Base-by-base conservation (phyloP, 768 basidiomycete species). In the Tylopilus vinaceipallidus region DNA sequence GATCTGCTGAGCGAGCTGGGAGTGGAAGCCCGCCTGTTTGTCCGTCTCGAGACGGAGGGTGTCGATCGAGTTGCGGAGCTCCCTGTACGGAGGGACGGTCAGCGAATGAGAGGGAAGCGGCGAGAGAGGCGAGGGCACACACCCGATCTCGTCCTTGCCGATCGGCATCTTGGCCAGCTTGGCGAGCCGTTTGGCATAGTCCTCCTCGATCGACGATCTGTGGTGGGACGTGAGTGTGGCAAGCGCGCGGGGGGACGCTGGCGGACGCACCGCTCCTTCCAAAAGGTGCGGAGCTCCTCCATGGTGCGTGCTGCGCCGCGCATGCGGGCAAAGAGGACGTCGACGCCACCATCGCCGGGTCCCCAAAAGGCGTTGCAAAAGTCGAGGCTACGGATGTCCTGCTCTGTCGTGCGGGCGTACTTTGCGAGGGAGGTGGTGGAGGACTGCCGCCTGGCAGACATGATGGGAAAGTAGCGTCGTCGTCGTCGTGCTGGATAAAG, bases 291-390 rank as follows among this genome's bases (percentile, higher is more conserved):
- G 42, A 98, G 65, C 55, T 98, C 97, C 41, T 98, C 95, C 73
- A 89, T 82, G 2, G 93, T 94, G 66, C 90, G 79, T 16, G 79
- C 68, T 13, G 88, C 90, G 17, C 91, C 91, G 9, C 92, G 78
- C 84, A 95, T 88, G 53, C 92, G 80, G 27, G 92, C 86, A 65
- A 91, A 88, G 27, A 98, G 75, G 38, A 95, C 91, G 60, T 95
- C 91, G 54, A 91, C 92, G 14, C 94, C 94, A 33, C 79, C 86
- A 74, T 97, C 93, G 24, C 77, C 81, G 17, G 78, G 58, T 11
- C 92, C 92, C 97, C 97, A 98, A 73, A 98, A 98, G 2, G 92
- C 82, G 70, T 98, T 99, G 70, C 95, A 98, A 71, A 94, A 98
- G 71, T 97, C 92, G 60, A 84, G 69, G 10, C 83, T 82, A 49